Percentiles rank a stretch among this genome's conserved stretches.
Evolutionary conservation across 306 rosid species (phyloP).

Genomic region (Dryas alaskensis): DNA sequence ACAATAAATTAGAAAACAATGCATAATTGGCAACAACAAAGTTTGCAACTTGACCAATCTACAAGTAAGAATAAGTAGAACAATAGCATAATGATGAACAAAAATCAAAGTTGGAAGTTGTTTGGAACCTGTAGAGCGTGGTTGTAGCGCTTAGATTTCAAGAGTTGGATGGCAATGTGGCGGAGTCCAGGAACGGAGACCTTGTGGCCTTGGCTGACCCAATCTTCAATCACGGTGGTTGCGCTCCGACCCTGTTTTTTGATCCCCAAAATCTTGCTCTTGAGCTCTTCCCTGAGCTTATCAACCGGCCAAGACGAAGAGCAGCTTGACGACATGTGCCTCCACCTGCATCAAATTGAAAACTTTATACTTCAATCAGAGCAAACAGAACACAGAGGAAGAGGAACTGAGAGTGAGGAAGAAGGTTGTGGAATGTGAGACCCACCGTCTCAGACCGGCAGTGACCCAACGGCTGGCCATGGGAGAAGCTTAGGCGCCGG

Average conservation of each 20-base stretch:
- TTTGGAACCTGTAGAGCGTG: conserved; percentile 61
- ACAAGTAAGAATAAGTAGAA: no score
- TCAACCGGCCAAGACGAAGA: conserved; percentile 13
- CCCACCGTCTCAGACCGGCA: conserved; percentile 40
- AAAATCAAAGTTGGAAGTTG: no score
- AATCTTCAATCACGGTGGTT: conserved; percentile 41
- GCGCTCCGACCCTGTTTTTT: conserved; percentile 27
- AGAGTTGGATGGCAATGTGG: conserved; percentile 35
- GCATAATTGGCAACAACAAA: no score
- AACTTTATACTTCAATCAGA: no score
- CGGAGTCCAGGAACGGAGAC: conserved; percentile 54
- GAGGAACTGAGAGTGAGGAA: neutral
- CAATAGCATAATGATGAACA: no score
- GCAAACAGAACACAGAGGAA: neutral
- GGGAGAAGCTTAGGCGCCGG: neutral
- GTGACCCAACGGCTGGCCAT: conserved; percentile 39
- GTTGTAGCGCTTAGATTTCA: conserved; percentile 49
- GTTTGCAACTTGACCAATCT: no score
- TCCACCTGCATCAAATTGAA: conserved; percentile 8
- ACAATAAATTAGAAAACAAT: no score
- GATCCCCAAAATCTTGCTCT: conserved; percentile 35
- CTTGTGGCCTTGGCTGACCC: conserved; percentile 38
- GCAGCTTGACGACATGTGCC: conserved; percentile 13
- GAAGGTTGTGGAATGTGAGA: neutral
- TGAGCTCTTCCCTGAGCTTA: conserved; percentile 18